Conservation (phyloP, 2,329 filamentous ascomycete genomes). For the Graphiopsis chlorocephala region DNA sequence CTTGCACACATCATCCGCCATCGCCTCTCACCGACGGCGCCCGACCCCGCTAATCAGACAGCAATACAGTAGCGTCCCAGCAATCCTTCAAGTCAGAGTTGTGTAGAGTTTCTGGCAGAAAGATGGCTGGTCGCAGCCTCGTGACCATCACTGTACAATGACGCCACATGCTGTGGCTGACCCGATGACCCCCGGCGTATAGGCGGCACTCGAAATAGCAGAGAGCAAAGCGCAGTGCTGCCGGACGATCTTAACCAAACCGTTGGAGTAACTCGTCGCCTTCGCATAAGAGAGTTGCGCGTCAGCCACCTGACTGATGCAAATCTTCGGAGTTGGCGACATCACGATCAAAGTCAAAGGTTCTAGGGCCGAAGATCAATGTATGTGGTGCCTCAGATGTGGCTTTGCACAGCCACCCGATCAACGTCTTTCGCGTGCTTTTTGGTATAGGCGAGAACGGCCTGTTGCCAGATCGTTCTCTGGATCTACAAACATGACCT, state of each 20-base stretch:
- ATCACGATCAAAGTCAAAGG: conserved; percentile 11
- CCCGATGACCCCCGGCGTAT: conserved; percentile 1
- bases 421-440: conserved; percentile 9
- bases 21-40: conserved; percentile 11
- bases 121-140: conserved; percentile 8
- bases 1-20: background rate
- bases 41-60: conserved; percentile 7
- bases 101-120: conserved; percentile 8
- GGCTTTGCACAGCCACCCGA: conserved; percentile 10
- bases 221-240: conserved; percentile 2
- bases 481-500: background rate
- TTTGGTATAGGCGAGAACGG: conserved; percentile 9
- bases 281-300: background rate
- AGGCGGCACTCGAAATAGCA: background rate
- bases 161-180: conserved; percentile 8
- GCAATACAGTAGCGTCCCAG: conserved; percentile 14
- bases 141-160: background rate
- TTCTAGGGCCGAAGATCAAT: conserved; percentile 7
- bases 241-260: conserved; percentile 14
- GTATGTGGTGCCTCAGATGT: conserved; percentile 1
- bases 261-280: conserved; percentile 1
- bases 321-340: background rate
- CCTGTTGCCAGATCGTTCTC: background rate
- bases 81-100: background rate
- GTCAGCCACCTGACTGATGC: conserved; percentile 7